phyloP scores from a whole-genome alignment of 768 basidiomycete species.

The Strobilomyces echinocephalus region DNA sequence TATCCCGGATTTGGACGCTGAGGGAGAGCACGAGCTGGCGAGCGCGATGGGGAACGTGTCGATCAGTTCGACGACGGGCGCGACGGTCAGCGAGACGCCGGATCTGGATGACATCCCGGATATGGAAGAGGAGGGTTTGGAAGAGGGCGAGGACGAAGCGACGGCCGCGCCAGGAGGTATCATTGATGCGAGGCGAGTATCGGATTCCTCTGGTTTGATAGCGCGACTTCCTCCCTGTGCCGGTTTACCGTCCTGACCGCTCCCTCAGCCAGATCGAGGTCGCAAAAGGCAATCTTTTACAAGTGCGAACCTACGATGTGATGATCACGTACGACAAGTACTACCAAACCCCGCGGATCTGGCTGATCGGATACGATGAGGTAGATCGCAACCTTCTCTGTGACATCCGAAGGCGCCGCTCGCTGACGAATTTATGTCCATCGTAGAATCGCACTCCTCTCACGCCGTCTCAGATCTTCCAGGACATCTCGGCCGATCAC shows the following conservation, averaged over 20 bases:
- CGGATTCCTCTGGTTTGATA: no score
- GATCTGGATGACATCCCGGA: conserved; percentile 98
- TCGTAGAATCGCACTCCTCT: conserved; percentile 80
- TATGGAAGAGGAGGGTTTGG: conserved; percentile 94
- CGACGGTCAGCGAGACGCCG: conserved; percentile 57
- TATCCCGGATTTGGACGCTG: conserved; percentile 85
- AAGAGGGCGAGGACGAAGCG: conserved; percentile 85
- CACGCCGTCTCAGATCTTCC: conserved; percentile 87
- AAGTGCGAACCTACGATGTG: conserved; percentile 98
- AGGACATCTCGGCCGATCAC: conserved; percentile 96
- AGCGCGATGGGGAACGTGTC: conserved; percentile 44
- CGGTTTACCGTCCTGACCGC: neutral
- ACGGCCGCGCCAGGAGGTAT: conserved; percentile 45
- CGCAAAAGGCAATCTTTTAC: conserved; percentile 78
- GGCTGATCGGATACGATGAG: conserved; percentile 98
- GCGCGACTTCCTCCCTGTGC: neutral
- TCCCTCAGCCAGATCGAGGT: conserved; percentile 52
- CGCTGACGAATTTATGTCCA: neutral
- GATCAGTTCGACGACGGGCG: conserved; percentile 34
- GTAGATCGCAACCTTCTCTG: conserved; percentile 35
- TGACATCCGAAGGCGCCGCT: conserved; percentile 1
- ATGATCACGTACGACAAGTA: conserved; percentile 99
- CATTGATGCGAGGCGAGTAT: conserved; percentile 48
- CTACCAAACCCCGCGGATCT: conserved; percentile 97
- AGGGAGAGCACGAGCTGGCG: conserved; percentile 47